phyloP scores from a whole-genome alignment of 148 eudicot genomes.

The Chenopodium album region DNA sequence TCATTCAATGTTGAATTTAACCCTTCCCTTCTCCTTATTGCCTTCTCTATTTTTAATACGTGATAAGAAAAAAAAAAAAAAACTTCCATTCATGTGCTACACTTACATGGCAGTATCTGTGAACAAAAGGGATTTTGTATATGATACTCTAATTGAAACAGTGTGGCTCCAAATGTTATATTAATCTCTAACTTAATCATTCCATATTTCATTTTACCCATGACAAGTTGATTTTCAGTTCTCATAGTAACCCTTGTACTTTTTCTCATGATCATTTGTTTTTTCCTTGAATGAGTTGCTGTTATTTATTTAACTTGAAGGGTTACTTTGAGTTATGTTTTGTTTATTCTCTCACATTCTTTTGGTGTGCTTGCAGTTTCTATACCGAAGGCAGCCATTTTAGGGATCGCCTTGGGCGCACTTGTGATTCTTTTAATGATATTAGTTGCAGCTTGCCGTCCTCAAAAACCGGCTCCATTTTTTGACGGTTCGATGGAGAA shows the following conservation, averaged over 20 bases:
- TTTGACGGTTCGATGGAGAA: constrained; percentile 74
- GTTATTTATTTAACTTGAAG: background rate
- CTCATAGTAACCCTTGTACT: background rate
- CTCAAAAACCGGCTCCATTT: constrained; percentile 58
- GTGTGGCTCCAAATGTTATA: too few species aligned
- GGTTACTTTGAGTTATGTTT: background rate
- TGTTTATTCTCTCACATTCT: background rate
- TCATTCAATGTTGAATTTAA: too few species aligned
- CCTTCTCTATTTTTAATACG: background rate
- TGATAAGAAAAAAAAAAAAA: too few species aligned
- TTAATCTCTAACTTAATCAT: too few species aligned
- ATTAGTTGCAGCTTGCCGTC: constrained; percentile 71
- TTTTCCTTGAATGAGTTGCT: background rate
- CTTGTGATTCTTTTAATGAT: constrained; percentile 86
- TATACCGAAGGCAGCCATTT: constrained; percentile 81
- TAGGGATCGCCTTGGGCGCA: constrained; percentile 92
- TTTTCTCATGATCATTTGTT: background rate
- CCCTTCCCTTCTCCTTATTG: background rate
- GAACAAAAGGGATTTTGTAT: too few species aligned
- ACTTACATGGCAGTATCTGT: too few species aligned
- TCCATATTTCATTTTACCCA: too few species aligned
- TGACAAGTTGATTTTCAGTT: too few species aligned
- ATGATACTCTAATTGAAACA: too few species aligned
- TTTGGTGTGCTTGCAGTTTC: constrained; percentile 41
- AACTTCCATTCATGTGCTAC: too few species aligned